Evolutionary conservation across 331 rosid species (phyloP), one percentile per base, ranked within the genome.

Genomic region (Telfairia occidentalis): DNA sequence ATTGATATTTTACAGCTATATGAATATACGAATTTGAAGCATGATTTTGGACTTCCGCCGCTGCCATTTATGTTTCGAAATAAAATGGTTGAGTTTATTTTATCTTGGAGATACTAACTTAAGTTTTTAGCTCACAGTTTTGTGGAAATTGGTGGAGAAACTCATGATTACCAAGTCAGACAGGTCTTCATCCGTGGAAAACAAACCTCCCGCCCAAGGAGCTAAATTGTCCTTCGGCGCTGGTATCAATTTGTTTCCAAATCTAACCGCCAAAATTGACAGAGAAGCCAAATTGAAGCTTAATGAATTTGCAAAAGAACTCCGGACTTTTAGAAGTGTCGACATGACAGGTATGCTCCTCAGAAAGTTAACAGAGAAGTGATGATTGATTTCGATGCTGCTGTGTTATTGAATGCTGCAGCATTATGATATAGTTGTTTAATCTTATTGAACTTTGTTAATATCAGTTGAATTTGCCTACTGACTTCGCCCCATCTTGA

Each of bases 141-240:
- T 95, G 81, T 95, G 97, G 98, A 95, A 90, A 82, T 69, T 95
- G 85, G 92, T 86, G 86, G 96, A 88, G 89, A 95, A 85, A 83
- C 80, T 92, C 75, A 82, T 88, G 70, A 59, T 43, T 80, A 96
- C 90, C 0, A 90, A 87, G 83, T 85, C 84, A 43, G 73, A 75
- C 48, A 84, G 76, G 80, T 42, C 93, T 71, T 60, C 87, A 2
- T 58, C 89, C 1, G 78, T 45, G 3, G 92, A 88, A 76, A 82
- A 65, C 55, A 90, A 84, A 69, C 52, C 89, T 35, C 34, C 90
- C 40, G 83, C 85, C 26, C 86, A 84, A 81, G 98, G 91, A 78
- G 65, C 80, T 81, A 89, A 85, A 76, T 92, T 92, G 98, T 90
- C 98, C 54, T 76, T 91, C 77, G 85, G 89, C 1, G 82, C 88